Evolutionary conservation across 2,329 filamentous ascomycete species (phyloP).

Genomic region (Verticillium tricorpus): DNA sequence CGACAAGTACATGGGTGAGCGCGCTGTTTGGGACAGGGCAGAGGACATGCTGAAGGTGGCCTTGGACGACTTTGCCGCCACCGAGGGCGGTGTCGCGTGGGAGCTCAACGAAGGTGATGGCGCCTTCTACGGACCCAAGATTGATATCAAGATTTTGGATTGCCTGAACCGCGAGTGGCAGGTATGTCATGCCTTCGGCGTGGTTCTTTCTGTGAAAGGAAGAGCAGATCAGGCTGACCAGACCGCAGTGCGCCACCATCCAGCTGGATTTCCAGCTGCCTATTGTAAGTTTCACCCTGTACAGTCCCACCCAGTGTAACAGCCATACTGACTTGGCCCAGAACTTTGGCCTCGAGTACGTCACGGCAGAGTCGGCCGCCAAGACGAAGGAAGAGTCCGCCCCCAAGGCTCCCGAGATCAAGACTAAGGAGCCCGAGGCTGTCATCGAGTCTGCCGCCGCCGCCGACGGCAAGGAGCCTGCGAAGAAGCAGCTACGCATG

Average conservation of each 20-base stretch:
- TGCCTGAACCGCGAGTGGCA: slow-evolving; percentile 52
- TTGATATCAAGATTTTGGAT: slow-evolving; percentile 92
- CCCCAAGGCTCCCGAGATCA: slow-evolving; percentile 20
- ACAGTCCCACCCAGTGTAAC: background rate
- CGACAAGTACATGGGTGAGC: slow-evolving; percentile 83
- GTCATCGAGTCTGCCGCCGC: slow-evolving; percentile 21
- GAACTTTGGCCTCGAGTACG: slow-evolving; percentile 85
- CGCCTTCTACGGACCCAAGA: slow-evolving; percentile 98
- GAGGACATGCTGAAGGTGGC: slow-evolving; percentile 77
- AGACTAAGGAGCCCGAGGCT: slow-evolving; percentile 26
- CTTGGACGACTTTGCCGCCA: slow-evolving; percentile 67
- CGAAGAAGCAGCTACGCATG: slow-evolving; percentile 24
- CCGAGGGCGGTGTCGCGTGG: slow-evolving; percentile 60
- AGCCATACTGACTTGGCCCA: slow-evolving; percentile 25
- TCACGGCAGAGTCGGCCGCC: slow-evolving; percentile 56
- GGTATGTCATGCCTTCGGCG: background rate
- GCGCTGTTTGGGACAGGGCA: slow-evolving; percentile 84
- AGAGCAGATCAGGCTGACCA: slow-evolving; percentile 6
- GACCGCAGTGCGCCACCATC: slow-evolving; percentile 85
- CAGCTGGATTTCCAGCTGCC: slow-evolving; percentile 77
- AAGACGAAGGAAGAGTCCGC: slow-evolving; percentile 21
- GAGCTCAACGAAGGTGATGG: slow-evolving; percentile 91
- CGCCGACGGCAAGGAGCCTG: slow-evolving; percentile 21
- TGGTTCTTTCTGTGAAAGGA: background rate
- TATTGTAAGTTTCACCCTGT: background rate